These are phyloP conservation scores for Raphanus sativus DNA, from an alignment of 345 rosid genomes.

Conservation along the genomic window DNA sequence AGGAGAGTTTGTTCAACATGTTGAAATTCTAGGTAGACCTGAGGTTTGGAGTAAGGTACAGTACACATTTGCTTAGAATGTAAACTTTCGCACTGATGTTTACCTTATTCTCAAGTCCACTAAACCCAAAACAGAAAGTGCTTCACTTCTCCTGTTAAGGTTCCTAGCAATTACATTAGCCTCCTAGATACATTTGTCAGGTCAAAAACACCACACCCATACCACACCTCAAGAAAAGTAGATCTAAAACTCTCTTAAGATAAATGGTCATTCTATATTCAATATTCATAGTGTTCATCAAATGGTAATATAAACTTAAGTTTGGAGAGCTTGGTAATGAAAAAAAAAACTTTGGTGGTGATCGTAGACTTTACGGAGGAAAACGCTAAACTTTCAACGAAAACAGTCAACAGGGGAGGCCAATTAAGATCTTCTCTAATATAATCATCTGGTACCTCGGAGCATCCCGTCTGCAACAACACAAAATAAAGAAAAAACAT, in stretches of 20 bases:
- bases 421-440: neutral
- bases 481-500: neutral
- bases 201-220: too few species aligned
- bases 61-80: too few species aligned
- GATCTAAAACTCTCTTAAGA: neutral
- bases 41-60: too few species aligned
- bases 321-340: neutral
- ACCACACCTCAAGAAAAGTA: neutral
- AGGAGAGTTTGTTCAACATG: neutral
- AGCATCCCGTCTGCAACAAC: neutral
- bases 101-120: neutral
- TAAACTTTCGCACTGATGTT: neutral
- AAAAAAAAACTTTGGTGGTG: conserved; percentile 53
- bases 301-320: neutral
- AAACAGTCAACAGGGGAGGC: conserved; percentile 39
- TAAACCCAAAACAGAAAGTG: too few species aligned
- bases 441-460: neutral
- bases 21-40: neutral
- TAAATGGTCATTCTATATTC: neutral
- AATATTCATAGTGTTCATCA: neutral
- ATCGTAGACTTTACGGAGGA: conserved; percentile 29
- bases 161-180: conserved; percentile 60
- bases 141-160: conserved; percentile 45
- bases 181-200: too few species aligned
- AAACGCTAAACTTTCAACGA: conserved; percentile 62